A percentile compares a stretch with the other conserved stretches of the same genome.
Conservation (phyloP, 2,329 filamentous ascomycete genomes). For the Fusarium equiseti region DNA sequence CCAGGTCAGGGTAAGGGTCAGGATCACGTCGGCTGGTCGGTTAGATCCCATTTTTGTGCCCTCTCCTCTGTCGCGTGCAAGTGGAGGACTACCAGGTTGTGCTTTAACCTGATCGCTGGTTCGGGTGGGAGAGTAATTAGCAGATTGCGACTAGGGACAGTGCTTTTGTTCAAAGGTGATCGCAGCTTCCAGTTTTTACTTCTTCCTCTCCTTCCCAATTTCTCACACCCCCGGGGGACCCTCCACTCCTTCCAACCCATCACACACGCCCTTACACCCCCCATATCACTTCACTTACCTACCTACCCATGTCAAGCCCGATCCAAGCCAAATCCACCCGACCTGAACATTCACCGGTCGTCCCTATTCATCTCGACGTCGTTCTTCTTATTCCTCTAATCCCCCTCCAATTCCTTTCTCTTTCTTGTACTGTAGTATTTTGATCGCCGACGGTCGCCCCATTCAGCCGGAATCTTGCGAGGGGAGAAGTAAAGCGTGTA, state of each 20-base stretch:
- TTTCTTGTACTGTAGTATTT: constrained; percentile 15
- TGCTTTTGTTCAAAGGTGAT: background rate
- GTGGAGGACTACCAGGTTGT: constrained; percentile 38
- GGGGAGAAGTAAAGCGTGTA: constrained; percentile 10
- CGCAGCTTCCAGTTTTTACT: background rate
- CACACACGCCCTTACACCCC: constrained; percentile 7
- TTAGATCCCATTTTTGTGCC: constrained; percentile 46
- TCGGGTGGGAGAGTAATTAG: constrained; percentile 46
- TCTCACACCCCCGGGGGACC: background rate
- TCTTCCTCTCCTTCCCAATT: background rate
- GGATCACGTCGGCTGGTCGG: constrained; percentile 16
- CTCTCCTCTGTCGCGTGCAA: constrained; percentile 44
- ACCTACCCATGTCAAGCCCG: constrained; percentile 35
- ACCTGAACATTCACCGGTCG: constrained; percentile 33
- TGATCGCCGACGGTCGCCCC: constrained; percentile 13
- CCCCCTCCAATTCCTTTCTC: constrained; percentile 14
- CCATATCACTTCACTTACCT: constrained; percentile 13
- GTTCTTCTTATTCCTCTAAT: constrained; percentile 37
- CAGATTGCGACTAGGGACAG: constrained; percentile 44
- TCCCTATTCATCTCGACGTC: constrained; percentile 40
- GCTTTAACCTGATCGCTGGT: constrained; percentile 44
- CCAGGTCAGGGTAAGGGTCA: background rate
- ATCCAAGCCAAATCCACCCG: constrained; percentile 37
- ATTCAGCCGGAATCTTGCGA: constrained; percentile 5
- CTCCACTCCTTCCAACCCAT: background rate